Conservation (phyloP, 441 rosid genomes). For the Biscutella laevigata region DNA sequence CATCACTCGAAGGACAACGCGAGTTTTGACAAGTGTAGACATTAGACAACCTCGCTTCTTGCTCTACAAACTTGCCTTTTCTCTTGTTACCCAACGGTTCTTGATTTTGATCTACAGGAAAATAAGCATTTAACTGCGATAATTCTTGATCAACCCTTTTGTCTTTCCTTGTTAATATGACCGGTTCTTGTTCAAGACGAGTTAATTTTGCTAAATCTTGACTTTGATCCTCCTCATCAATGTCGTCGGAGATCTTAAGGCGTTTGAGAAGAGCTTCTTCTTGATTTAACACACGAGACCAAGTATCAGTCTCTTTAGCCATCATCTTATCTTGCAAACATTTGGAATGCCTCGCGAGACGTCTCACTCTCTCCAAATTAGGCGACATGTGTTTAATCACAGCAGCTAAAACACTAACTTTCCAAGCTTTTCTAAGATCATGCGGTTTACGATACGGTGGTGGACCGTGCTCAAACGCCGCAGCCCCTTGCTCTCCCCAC, state of each 20-base stretch:
- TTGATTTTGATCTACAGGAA: background rate
- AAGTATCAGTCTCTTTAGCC: slow-evolving; percentile 31
- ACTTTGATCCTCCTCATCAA: background rate
- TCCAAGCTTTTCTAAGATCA: slow-evolving; percentile 63
- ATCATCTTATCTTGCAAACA: slow-evolving; percentile 32
- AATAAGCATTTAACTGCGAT: background rate
- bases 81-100: slow-evolving; percentile 16
- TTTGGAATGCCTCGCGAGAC: slow-evolving; percentile 26
- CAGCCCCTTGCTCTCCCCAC: slow-evolving; percentile 59
- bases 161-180: no score
- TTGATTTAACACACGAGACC: slow-evolving; percentile 31
- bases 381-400: slow-evolving; percentile 57
- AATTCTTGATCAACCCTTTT: background rate
- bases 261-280: slow-evolving; percentile 27
- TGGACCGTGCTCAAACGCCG: slow-evolving; percentile 41
- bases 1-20: slow-evolving; percentile 21
- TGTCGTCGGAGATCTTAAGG: slow-evolving; percentile 23
- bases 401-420: slow-evolving; percentile 49
- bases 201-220: background rate
- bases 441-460: slow-evolving; percentile 68
- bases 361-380: slow-evolving; percentile 28
- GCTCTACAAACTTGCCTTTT: slow-evolving; percentile 15
- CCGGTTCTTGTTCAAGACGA: slow-evolving; percentile 2
- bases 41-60: background rate
- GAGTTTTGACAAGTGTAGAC: slow-evolving; percentile 26